phyloP scores from a whole-genome alignment of 2,329 filamentous ascomycete species.

The Cytospora paraplurivora region DNA sequence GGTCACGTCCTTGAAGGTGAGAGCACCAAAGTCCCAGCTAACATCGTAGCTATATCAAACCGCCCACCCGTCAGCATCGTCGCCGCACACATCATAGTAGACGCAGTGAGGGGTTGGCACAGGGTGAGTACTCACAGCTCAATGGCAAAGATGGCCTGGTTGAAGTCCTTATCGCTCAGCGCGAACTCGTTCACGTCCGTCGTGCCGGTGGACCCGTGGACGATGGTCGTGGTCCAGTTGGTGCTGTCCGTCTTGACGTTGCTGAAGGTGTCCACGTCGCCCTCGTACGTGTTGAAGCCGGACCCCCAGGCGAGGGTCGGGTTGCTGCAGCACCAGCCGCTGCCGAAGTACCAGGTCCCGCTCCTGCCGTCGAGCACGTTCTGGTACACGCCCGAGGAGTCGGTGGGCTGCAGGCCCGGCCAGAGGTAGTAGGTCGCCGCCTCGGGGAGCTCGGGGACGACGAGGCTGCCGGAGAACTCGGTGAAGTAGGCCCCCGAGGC shows the following conservation, averaged over 20 bases:
- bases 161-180: conserved; percentile 38
- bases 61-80: not conserved
- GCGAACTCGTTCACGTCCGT: conserved; percentile 40
- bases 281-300: conserved; percentile 41
- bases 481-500: conserved; percentile 40
- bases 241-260: conserved; percentile 36
- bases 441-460: conserved; percentile 35
- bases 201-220: conserved; percentile 35
- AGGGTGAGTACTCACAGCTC: conserved; percentile 38
- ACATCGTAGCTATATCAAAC: conserved; percentile 35
- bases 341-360: conserved; percentile 46
- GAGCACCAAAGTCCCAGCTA: conserved; percentile 43
- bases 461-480: conserved; percentile 37
- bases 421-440: conserved; percentile 45
- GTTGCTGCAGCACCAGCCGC: conserved; percentile 45
- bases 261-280: conserved; percentile 39
- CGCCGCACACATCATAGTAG: not conserved
- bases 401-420: conserved; percentile 45
- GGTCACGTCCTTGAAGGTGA: conserved; percentile 48
- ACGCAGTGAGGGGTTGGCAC: not conserved
- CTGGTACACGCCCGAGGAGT: conserved; percentile 45
- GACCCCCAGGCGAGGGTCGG: conserved; percentile 43
- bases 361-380: conserved; percentile 45
- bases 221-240: conserved; percentile 41
- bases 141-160: conserved; percentile 45